A percentile compares a stretch with the other conserved stretches of the same genome.
These are phyloP conservation scores for Artemisia tridentata DNA, from an alignment of 129 eudicot species.

Conservation along the genomic window DNA sequence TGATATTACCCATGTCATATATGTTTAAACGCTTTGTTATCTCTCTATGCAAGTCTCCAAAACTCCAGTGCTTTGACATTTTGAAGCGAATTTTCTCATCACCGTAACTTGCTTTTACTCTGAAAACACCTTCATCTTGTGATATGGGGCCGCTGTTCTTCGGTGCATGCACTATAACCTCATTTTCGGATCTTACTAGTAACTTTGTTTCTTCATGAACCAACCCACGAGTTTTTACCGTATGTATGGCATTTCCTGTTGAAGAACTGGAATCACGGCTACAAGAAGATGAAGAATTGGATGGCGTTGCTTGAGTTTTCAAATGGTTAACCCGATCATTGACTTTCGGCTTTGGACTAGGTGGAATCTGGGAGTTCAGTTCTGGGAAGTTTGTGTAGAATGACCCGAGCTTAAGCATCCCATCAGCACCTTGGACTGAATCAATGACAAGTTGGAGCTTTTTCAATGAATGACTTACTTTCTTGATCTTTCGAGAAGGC, in stretches of 20 bases:
- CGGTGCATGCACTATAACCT: constrained; percentile 27
- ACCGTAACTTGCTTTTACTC: constrained; percentile 49
- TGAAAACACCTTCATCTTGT: constrained; percentile 28
- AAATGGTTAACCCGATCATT: constrained; percentile 28
- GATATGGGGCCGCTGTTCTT: constrained; percentile 19
- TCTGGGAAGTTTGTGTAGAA: constrained; percentile 41
- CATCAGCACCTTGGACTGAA: constrained; percentile 66
- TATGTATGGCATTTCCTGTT: not conserved
- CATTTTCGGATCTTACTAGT: constrained; percentile 33
- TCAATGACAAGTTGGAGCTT: constrained; percentile 70
- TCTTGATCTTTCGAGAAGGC: constrained; percentile 76
- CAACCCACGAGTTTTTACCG: constrained; percentile 19
- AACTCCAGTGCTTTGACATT: constrained; percentile 37
- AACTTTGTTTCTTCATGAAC: constrained; percentile 38
- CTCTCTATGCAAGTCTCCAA: constrained; percentile 41
- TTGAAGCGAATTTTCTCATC: constrained; percentile 56
- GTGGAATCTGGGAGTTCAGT: constrained; percentile 33
- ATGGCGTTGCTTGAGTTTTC: constrained; percentile 28
- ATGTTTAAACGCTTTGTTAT: constrained; percentile 43
- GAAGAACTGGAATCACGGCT: constrained; percentile 42
- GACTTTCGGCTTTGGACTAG: constrained; percentile 34
- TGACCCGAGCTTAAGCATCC: constrained; percentile 52
- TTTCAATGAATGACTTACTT: constrained; percentile 61
- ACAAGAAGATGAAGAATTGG: constrained; percentile 44
- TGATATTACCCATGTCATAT: constrained; percentile 26